Percentiles rank a stretch among this genome's conserved stretches.
Evolutionary conservation across 805 yeast species (phyloP).

Genomic region (Metschnikowia proteae): DNA sequence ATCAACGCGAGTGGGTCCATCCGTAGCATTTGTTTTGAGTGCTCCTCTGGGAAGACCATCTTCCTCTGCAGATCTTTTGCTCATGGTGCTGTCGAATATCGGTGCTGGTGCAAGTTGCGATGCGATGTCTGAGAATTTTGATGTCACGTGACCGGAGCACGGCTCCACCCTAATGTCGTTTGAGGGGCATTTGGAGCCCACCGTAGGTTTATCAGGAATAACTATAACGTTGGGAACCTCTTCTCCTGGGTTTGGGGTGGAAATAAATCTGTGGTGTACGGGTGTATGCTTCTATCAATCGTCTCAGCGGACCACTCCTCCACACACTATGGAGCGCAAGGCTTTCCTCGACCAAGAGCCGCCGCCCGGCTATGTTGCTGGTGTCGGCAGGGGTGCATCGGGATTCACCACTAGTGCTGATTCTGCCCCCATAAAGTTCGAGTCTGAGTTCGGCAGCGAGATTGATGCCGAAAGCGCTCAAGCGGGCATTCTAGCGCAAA

Average conservation of each 20-base stretch:
- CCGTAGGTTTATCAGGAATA: not conserved
- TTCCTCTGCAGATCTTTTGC: slow-evolving; percentile 17
- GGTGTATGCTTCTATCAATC: not conserved
- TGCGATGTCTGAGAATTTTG: slow-evolving; percentile 11
- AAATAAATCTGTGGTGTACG: not conserved
- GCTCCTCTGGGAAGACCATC: slow-evolving; percentile 24
- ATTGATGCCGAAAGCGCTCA: slow-evolving; percentile 28
- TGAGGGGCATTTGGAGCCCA: not conserved
- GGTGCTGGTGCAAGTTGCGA: slow-evolving; percentile 1
- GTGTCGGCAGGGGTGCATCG: slow-evolving; percentile 91
- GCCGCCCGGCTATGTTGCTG: slow-evolving; percentile 88
- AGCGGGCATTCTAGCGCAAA: slow-evolving; percentile 29
- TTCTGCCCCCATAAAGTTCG: slow-evolving; percentile 40
- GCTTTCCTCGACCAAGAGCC: slow-evolving; percentile 76
- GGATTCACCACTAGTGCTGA: slow-evolving; percentile 89
- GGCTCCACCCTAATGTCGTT: not conserved
- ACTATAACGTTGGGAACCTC: no score
- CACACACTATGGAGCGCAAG: slow-evolving; percentile 13
- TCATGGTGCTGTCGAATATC: slow-evolving; percentile 9
- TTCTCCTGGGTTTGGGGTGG: no score
- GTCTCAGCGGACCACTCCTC: not conserved
- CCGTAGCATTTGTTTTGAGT: slow-evolving; percentile 32
- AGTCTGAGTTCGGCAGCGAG: slow-evolving; percentile 16
- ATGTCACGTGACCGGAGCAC: slow-evolving; percentile 12
- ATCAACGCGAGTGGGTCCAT: slow-evolving; percentile 36